Base-by-base conservation (phyloP, 2,329 filamentous ascomycete genomes). In the Talaromyces islandicus region DNA sequence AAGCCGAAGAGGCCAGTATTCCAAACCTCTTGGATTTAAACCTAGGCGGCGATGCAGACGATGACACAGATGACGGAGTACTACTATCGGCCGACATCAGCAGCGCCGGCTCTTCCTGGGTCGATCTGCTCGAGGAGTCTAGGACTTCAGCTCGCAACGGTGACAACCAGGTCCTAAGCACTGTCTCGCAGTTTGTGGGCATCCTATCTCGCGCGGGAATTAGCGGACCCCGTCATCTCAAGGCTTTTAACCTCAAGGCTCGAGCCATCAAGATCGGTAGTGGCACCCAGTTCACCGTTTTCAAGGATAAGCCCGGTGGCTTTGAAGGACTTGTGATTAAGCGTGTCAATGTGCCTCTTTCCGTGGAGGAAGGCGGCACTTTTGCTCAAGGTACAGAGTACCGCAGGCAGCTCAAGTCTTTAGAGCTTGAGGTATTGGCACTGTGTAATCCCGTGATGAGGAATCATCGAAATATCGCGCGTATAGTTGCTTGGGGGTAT, bases 281-380 rank as follows among this genome's bases (percentile, higher is more conserved):
- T 5, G 68, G 68, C 5, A 55, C 65, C 10, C 68, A 70, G 35
- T 70, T 70, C 38, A 69, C 67, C 9, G 68, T 70, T 3, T 70
- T 66, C 58, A 64, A 64, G 43, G 68, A 69, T 14, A 54, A 32
- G 9, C 38, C 30, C 14, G 50, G 19, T 10, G 56, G 54, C 24
- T 59, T 63, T 50, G 62, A 70, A 53, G 66, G 63, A 10, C 54
- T 68, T 27, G 68, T 70, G 3, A 64, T 70, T 21, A 70, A 70
- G 56, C 67, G 68, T 7, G 66, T 70, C 48, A 70, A 68, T 54
- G 60, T 70, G 27, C 64, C 65, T 4, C 62, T 70, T 14, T 64
- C 67, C 17, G 61, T 61, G 32, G 62, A 65, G 19, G 57, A 58
- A 10, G 61, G 58, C 6, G 57, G 62, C 30, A 62, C 66, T 25